A percentile compares a stretch with the other conserved stretches of the same genome.
Conservation (phyloP, 2,329 filamentous ascomycete genomes). For the Allantophomopsis cytisporea region DNA sequence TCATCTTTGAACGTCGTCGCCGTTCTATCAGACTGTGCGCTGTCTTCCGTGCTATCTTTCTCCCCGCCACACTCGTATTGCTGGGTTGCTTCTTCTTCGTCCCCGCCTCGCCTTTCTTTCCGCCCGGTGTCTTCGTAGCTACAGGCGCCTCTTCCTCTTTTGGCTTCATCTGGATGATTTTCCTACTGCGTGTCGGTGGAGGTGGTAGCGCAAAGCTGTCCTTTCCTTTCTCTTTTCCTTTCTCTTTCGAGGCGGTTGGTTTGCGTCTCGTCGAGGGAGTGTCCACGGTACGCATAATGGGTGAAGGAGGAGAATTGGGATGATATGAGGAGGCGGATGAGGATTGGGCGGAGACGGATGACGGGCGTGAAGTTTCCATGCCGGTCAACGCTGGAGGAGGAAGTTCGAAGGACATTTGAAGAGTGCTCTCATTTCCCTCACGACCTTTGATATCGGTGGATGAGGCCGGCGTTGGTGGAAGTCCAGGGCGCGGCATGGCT, state of each 20-base stretch:
- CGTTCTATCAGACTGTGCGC: conserved; percentile 93
- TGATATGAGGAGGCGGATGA: conserved; percentile 35
- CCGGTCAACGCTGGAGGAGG: conserved; percentile 58
- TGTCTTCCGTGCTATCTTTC: conserved; percentile 91
- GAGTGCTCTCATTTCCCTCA: conserved; percentile 45
- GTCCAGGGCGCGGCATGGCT: conserved; percentile 49
- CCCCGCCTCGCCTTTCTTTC: conserved; percentile 9
- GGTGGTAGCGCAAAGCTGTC: conserved; percentile 73
- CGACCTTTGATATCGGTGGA: conserved; percentile 69
- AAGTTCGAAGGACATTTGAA: conserved; percentile 60
- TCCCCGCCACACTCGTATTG: conserved; percentile 69
- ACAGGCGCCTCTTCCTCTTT: conserved; percentile 17
- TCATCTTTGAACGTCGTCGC: conserved; percentile 88
- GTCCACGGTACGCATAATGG: conserved; percentile 23
- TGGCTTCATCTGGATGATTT: conserved; percentile 97
- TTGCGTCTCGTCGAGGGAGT: conserved; percentile 27
- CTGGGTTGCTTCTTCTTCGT: conserved; percentile 66
- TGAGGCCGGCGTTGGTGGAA: conserved; percentile 66
- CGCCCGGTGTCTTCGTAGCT: conserved; percentile 4
- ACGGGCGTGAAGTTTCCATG: conserved; percentile 30
- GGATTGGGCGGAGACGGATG: conserved; percentile 28
- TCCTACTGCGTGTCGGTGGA: conserved; percentile 80
- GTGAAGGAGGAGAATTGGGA: conserved; percentile 27
- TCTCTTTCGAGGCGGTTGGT: conserved; percentile 23
- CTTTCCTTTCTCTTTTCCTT: conserved; percentile 20